These are phyloP conservation scores for Magnolia sinica DNA, from an alignment of 164 flowering plant genomes.

Conservation along the genomic window DNA sequence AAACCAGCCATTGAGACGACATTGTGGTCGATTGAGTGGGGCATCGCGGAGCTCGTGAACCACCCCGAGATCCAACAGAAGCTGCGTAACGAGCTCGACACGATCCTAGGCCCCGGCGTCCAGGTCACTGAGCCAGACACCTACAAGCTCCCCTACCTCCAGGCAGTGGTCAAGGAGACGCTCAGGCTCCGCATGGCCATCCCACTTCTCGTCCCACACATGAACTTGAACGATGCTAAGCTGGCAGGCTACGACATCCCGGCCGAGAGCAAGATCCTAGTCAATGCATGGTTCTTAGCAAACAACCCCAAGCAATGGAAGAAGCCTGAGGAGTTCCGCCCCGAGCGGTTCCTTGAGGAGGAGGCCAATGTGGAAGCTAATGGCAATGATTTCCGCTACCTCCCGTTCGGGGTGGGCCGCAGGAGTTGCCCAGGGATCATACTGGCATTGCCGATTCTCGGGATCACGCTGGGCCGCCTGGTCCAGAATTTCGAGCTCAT, in stretches of 20 bases:
- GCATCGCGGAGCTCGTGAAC: conserved; percentile 87
- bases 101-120: conserved; percentile 53
- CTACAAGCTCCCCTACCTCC: conserved; percentile 71
- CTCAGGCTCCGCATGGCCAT: conserved; percentile 84
- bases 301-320: conserved; percentile 79
- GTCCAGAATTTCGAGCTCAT: conserved; percentile 84
- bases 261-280: conserved; percentile 90
- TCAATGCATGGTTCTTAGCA: conserved; percentile 91
- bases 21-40: conserved; percentile 91
- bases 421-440: conserved; percentile 95
- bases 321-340: conserved; percentile 76
- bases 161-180: conserved; percentile 85
- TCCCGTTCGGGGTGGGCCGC: conserved; percentile 84
- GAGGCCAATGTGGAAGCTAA: conserved; percentile 79
- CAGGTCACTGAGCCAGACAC: conserved; percentile 76
- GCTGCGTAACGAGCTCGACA: conserved; percentile 62
- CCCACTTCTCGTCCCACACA: conserved; percentile 92
- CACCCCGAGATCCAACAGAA: conserved; percentile 74
- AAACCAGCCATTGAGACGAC: conserved; percentile 85
- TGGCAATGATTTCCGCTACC: conserved; percentile 81
- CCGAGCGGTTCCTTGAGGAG: conserved; percentile 83
- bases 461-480: conserved; percentile 79
- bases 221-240: conserved; percentile 89
- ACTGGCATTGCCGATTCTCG: conserved; percentile 78
- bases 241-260: conserved; percentile 78